Base-by-base conservation (phyloP, 2,329 filamentous ascomycete genomes). In the Colletotrichum tropicale region DNA sequence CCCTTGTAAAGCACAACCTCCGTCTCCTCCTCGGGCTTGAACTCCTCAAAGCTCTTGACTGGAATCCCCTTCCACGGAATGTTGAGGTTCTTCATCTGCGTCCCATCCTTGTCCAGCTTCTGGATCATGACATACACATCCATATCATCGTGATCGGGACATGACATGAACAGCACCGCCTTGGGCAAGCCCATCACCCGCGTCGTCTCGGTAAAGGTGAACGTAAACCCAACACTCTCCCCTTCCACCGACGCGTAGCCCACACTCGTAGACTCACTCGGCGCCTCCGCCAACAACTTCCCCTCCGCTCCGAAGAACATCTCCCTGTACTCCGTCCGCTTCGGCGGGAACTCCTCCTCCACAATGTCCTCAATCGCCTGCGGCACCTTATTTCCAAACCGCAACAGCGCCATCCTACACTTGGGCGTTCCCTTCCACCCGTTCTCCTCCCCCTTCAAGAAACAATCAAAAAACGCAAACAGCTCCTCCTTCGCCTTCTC, bases 161-260 rank as follows among this genome's bases (percentile, higher is more conserved):
- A 86, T 1, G 85, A 87, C 81, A 89, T 85, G 80, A 87, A 88
- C 0, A 90, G 79, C 0, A 86, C 79, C 0, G 87, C 86, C 77
- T 89, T 89, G 9, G 88, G 66, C 9, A 74, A 68, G 83, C 88
- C 88, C n/a, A 88, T 84, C 1, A 90, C 78, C 6, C 84, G 80
- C 0, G 86, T 83, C 3, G 80, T 78, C 60, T 86, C 78, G 4
- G 79, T 24, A 74, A 89, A 89, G 0, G 80, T 86, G 71, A 84
- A 80, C 3, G 78, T 83, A 78, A 88, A 88, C 7, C 58, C 36
- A 24, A 71, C 60, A 28, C 61, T 71, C 8, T 64, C 71, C 15
- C 60, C n/a, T 4, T 48, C 16, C 8, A 24, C 30, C 8, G 71
- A 52, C 7, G 52, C 32, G 60, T 74, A 74, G 58, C 60, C 75